phyloP scores from a whole-genome alignment of 2,329 filamentous ascomycete species.

The Fusarium nanum region DNA sequence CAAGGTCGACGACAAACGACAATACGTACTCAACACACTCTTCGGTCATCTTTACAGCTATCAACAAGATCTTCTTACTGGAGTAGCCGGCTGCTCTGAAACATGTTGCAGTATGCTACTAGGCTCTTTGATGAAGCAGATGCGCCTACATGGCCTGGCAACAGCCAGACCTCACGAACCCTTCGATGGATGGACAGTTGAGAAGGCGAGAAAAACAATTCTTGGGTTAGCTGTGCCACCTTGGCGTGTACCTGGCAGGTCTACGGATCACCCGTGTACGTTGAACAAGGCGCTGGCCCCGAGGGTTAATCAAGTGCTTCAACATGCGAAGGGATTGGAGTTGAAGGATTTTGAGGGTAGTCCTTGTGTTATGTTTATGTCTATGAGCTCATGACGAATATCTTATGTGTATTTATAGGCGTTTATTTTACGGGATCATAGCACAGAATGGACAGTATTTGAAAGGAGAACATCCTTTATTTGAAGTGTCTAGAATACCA shows the following conservation, averaged over 20 bases:
- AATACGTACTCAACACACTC: constrained; percentile 17
- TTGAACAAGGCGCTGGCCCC: constrained; percentile 8
- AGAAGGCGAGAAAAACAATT: constrained; percentile 18
- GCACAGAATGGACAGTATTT: neutral
- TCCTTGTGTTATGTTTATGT: neutral
- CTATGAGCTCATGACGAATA: neutral
- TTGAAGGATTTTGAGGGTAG: constrained; percentile 14
- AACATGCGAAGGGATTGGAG: constrained; percentile 1
- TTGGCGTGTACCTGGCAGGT: constrained; percentile 26
- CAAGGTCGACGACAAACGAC: constrained; percentile 18
- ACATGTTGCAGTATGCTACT: constrained; percentile 27
- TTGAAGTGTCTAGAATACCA: neutral
- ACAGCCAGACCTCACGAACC: neutral
- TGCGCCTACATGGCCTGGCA: neutral
- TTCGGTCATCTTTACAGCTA: constrained; percentile 20
- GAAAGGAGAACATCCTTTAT: neutral
- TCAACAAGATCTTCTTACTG: constrained; percentile 21
- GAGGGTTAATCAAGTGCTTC: constrained; percentile 7
- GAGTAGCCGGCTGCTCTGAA: constrained; percentile 19
- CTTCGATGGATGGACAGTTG: constrained; percentile 28
- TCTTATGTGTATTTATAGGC: neutral
- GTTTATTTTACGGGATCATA: neutral
- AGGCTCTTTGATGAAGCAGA: constrained; percentile 19
- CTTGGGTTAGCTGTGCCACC: constrained; percentile 6
- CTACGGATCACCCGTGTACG: constrained; percentile 22